Conservation (phyloP, 306 rosid species). For the Macrotyloma uniflorum region DNA sequence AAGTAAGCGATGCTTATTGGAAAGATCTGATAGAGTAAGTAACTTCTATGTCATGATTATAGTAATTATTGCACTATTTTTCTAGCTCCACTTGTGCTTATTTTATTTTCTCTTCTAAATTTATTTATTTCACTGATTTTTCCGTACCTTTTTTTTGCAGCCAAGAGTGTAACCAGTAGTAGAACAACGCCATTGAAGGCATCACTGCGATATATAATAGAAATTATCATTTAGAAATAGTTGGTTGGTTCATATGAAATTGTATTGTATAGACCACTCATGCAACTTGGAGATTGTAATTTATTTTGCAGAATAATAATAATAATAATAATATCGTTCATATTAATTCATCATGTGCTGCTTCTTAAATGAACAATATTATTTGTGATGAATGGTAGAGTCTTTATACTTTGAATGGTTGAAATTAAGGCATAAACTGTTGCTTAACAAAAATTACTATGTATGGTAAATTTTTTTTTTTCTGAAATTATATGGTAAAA, state of each 20-base stretch:
- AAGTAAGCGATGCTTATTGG: constrained; percentile 59
- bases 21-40: constrained; percentile 56
- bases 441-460: too few relatives aligned
- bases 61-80: not conserved
- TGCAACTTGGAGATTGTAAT: constrained; percentile 20
- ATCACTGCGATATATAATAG: constrained; percentile 28
- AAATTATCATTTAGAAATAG: constrained; percentile 15
- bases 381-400: not conserved
- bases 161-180: constrained; percentile 40
- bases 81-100: constrained; percentile 21
- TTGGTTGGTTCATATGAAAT: constrained; percentile 27
- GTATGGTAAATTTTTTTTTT: too few relatives aligned
- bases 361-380: not conserved
- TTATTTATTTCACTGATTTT: constrained; percentile 1
- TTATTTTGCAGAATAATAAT: not conserved
- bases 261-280: constrained; percentile 32
- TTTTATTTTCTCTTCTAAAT: not conserved
- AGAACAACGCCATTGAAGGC: not conserved
- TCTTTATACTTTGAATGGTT: not conserved
- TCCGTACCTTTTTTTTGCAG: constrained; percentile 37
- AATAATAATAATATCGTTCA: not conserved
- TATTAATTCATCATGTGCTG: constrained; percentile 5
- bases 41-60: not conserved
- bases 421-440: too few relatives aligned
- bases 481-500: too few relatives aligned